Evolutionary conservation across 345 rosid genomes (phyloP).

Genomic region (Eucalyptus erythrocorys): DNA sequence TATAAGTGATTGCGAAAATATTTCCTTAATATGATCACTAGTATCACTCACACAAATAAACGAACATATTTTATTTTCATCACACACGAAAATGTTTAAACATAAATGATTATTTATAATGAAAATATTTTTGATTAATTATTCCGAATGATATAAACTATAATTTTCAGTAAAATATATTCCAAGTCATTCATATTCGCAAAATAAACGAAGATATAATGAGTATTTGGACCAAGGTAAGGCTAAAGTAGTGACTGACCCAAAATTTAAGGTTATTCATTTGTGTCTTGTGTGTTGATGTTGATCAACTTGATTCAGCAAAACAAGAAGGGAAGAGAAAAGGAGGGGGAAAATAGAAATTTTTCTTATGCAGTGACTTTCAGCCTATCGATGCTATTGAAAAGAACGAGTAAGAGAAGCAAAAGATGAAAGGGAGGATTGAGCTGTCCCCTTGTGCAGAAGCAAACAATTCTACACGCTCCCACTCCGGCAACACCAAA

Average conservation of each 20-base stretch:
- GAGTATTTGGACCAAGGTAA: background rate
- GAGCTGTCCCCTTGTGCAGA: background rate
- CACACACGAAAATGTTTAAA: accelerated
- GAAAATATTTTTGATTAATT: too few relatives aligned
- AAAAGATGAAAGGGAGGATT: background rate
- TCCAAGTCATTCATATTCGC: too few relatives aligned
- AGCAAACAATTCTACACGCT: background rate
- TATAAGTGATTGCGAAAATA: accelerated
- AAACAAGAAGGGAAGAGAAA: background rate
- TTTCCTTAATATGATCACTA: background rate
- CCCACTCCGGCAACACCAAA: background rate
- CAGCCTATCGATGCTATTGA: background rate
- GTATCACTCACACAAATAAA: background rate
- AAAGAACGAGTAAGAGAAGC: background rate
- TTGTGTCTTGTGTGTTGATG: background rate
- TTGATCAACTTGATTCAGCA: background rate
- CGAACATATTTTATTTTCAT: too few relatives aligned
- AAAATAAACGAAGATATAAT: background rate
- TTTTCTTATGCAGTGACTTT: background rate
- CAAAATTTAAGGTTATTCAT: background rate
- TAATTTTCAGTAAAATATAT: too few relatives aligned
- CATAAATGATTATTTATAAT: too few relatives aligned
- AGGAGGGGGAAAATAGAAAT: too few relatives aligned
- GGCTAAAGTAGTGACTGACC: background rate
- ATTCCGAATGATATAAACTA: accelerated